Evolutionary conservation across 2,329 filamentous ascomycete species (phyloP), one percentile per base, ranked within the genome.

Genomic region (Nemania abortiva): DNA sequence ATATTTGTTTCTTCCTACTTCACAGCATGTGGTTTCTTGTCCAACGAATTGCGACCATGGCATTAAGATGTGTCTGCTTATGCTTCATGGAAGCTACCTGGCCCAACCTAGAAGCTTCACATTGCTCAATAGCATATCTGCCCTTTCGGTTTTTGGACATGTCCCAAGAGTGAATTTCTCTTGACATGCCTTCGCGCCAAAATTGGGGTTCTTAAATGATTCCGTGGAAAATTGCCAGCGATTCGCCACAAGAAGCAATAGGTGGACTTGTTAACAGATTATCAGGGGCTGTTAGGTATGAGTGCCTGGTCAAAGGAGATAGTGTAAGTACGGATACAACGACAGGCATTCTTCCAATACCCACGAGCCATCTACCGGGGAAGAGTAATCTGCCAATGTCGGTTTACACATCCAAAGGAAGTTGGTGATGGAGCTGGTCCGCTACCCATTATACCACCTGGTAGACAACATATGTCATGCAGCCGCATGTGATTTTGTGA

Each of bases 351-450:
- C 9, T 9, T n/a, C 11, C 22, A 34, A 11, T 15, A 7, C 37
- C 15, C 15, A 15, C 59, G 37, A 39, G 20, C 22, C 11, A 37
- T 50, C 24, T 37, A 27, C 9, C 27, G 47, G 29, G 13, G 2
- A n/a, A 31, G 45, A 7, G 18, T 9, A 22, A 37, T 39, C 9
- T 24, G 5, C 29, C 3, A 18, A 24, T 50, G 45, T 47, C 31
- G 50, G 20, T 29, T 22, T 56, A 27, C 27, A 61, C 42, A 61
- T 13, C 20, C n/a, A 7, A 56, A 13, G 20, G n/a, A n/a, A 49
- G 1, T n/a, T 53, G 34, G 39, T 10, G 15, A 56, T 57, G 50
- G 29, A 11, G 37, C 6, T 39, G 55, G 24, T 27, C 34, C 18
- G 15, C 20, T n/a, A 49, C 22, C 31, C 31, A 34, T 29, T 20